Evolutionary conservation across 208 protist species (phyloP).

Genomic region (Trypanosoma avium): DNA sequence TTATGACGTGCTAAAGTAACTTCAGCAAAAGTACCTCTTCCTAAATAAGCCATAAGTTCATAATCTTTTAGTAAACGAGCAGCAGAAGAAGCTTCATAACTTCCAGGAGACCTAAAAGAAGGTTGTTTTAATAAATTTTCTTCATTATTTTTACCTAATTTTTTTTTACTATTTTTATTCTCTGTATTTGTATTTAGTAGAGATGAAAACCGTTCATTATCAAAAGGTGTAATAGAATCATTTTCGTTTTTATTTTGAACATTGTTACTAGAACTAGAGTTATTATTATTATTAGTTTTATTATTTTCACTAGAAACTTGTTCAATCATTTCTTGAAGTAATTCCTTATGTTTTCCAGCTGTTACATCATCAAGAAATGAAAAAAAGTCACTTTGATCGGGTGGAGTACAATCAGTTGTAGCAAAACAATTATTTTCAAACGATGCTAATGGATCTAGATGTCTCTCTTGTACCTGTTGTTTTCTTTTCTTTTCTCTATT

Average conservation of each 20-base stretch:
- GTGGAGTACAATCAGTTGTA: neutral
- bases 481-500: too few relatives aligned
- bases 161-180: neutral
- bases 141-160: neutral
- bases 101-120: neutral
- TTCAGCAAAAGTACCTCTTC: slow-evolving; percentile 81
- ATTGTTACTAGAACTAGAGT: neutral
- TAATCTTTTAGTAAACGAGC: slow-evolving; percentile 82
- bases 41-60: slow-evolving; percentile 86
- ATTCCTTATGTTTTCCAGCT: slow-evolving; percentile 53
- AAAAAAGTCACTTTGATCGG: slow-evolving; percentile 38
- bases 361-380: slow-evolving; percentile 75
- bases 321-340: slow-evolving; percentile 45
- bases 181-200: neutral
- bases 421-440: too few relatives aligned
- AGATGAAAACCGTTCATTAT: neutral
- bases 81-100: slow-evolving; percentile 35
- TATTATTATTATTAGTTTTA: neutral
- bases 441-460: too few relatives aligned
- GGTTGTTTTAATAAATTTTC: neutral
- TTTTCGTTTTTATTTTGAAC: neutral
- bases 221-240: neutral
- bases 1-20: slow-evolving; percentile 81
- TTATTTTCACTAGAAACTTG: neutral
- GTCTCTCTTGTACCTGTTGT: too few relatives aligned